phyloP scores from a whole-genome alignment of 345 rosid genomes.

The Raphanus sativus region DNA sequence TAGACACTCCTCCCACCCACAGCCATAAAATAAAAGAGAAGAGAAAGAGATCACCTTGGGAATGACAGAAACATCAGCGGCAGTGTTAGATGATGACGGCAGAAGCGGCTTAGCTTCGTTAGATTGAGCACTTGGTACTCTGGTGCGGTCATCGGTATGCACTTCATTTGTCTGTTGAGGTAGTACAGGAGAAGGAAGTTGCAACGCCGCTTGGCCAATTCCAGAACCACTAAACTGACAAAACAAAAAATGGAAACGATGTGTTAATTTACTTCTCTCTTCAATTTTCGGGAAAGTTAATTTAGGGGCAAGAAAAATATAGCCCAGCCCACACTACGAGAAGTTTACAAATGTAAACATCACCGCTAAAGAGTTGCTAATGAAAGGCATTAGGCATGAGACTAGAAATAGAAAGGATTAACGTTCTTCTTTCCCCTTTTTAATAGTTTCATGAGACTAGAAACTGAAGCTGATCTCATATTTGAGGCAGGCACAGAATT shows the following conservation, averaged over 20 bases:
- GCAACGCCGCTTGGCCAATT: conserved; percentile 45
- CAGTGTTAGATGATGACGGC: conserved; percentile 42
- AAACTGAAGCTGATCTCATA: background rate
- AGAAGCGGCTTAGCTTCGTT: conserved; percentile 43
- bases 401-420: background rate
- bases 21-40: background rate
- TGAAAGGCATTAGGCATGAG: conserved; percentile 15
- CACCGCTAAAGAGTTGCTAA: background rate
- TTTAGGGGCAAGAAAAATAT: background rate
- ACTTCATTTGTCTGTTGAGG: conserved; percentile 61
- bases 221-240: conserved; percentile 52
- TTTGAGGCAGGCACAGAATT: background rate
- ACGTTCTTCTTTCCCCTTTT: background rate
- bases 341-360: conserved; percentile 12
- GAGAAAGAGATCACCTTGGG: conserved; percentile 52
- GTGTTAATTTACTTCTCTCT: background rate
- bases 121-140: conserved; percentile 29
- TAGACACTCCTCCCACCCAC: background rate
- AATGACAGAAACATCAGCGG: conserved; percentile 51
- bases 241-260: conserved; percentile 9
- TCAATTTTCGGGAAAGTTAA: background rate
- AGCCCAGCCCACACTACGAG: background rate
- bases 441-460: no score
- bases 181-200: conserved; percentile 50
- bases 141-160: conserved; percentile 60